Base-by-base conservation (phyloP, 306 rosid genomes). In the Cucurbita maxima region DNA sequence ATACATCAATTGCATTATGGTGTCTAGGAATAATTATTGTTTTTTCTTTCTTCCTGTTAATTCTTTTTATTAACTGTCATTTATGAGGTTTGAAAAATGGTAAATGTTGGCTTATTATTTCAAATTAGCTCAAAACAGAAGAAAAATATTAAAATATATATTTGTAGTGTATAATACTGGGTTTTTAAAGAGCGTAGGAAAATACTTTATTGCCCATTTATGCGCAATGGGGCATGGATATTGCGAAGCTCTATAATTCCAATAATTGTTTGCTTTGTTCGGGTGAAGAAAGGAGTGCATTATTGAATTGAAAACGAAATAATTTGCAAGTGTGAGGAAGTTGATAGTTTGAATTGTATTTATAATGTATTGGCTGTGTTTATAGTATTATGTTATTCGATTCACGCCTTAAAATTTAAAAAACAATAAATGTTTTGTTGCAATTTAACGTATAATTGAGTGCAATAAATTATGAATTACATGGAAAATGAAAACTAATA, bases 221-320 rank as follows among this genome's bases (percentile, higher is more conserved):
- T 48, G 14, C 48, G 4, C 13, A 48, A 68, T 47, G 55, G 51
- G 73, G 47, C 7, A 16, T 69, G 30, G 50, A 69, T 48, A 69
- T 14, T 43, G 58, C 74, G 58, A 69, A 69, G 43, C 44, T 69
- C 74, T 22, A 69, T 69, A 69, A 48, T 69, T 47, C 55, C 38
- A 69, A 47, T 69, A 69, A 69, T 69, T 47, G 54, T 47, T 47
- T 68, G 10, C 16, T 22, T 48, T 48, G 58, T 69, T 48, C 48
- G 38, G 56, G 50, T 48, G 74, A 30, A 48, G 12, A 69, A 48
- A 25, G 8, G 74, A 47, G 19, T 69, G 74, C 74, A 69, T 69
- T 69, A 69, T 69, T 69, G 74, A 48, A 69, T 25, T 69, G 50
- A 69, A 69, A 19, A 51, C 48, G 48, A 48, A 69, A 48, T 69